Evolutionary conservation across 2,329 filamentous ascomycete species (phyloP), one percentile per base, ranked within the genome.

Genomic region (Aureobasidium subglaciale): DNA sequence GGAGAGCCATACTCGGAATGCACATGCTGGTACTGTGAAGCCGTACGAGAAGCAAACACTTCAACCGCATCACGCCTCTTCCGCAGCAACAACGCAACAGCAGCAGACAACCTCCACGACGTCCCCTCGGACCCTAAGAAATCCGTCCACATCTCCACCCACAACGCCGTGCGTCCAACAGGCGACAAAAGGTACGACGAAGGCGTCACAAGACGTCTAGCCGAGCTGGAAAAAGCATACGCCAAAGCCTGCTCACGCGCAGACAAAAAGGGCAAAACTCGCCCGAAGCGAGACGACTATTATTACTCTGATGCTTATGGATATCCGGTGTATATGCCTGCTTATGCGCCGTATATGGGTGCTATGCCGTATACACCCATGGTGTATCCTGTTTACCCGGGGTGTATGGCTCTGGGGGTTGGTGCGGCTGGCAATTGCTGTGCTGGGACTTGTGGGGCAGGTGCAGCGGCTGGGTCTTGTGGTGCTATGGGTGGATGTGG

Each of bases 11-110:
- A 91, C 67, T 85, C 80, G 1, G 85, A 87, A 67, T 92, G 88
- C 63, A 87, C 83, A 0, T 91, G 88, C 68, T 91, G 87, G 87
- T 90, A 91, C 68, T 95, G 89, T 70, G 88, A 93, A 69, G 78
- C 83, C 5, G 78, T 85, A 53, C 81, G 86, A 30, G 73, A 81
- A 40, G 71, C 78, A 2, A 76, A 83, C 62, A 74, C 81, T 2
- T 76, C 74, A 10, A 66, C 71, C 1, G 60, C 79, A 2, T 73
- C 71, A 4, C 72, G 71, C 16, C 62, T 75, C 1, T 70, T 84
- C 15, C 72, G 74, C 5, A 62, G 74, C 6, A 77, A 74, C 1
- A 73, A 64, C 20, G 63, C 65, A 59, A 61, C 71, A 65, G 75
- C 56, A 59, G 69, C 49, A 2, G 59, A 61, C 16, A 56, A 62